Percentiles rank a stretch among this genome's conserved stretches.
Evolutionary conservation across 164 flowering plant species (phyloP).

Genomic region (Echeveria elegans): DNA sequence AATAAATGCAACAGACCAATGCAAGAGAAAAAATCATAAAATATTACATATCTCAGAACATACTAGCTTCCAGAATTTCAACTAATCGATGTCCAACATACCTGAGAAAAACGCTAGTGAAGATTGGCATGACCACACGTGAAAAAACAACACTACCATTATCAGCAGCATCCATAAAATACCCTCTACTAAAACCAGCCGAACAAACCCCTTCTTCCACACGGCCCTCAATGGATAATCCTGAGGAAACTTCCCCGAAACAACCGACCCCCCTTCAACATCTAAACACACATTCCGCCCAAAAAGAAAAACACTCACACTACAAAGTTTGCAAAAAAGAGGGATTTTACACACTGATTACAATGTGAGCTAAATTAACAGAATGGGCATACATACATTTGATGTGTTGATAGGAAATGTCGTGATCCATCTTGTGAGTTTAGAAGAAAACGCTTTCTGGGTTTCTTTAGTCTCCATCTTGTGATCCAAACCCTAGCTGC

Average conservation of each 20-base stretch:
- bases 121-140: constrained; percentile 88
- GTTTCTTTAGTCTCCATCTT: constrained; percentile 33
- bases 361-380: background rate
- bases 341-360: background rate
- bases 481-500: background rate
- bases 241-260: constrained; percentile 26
- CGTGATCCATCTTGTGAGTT: constrained; percentile 34
- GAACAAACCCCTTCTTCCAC: constrained; percentile 74
- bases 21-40: background rate
- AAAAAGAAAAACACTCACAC: background rate
- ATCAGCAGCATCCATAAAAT: constrained; percentile 83
- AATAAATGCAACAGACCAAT: constrained; percentile 47
- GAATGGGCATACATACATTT: constrained; percentile 28
- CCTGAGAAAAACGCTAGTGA: constrained; percentile 85
- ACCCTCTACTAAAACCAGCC: constrained; percentile 68
- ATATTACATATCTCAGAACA: background rate
- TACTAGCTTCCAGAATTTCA: background rate
- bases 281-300: constrained; percentile 23
- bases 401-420: constrained; percentile 13
- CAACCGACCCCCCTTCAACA: constrained; percentile 32
- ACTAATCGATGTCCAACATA: constrained; percentile 12
- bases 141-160: constrained; percentile 60
- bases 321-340: background rate
- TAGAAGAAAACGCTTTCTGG: constrained; percentile 26
- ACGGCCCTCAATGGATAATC: constrained; percentile 51